A percentile compares a stretch with the other conserved stretches of the same genome.
These are phyloP conservation scores for Jatropha curcas DNA, from an alignment of 345 rosid species.

Conservation along the genomic window DNA sequence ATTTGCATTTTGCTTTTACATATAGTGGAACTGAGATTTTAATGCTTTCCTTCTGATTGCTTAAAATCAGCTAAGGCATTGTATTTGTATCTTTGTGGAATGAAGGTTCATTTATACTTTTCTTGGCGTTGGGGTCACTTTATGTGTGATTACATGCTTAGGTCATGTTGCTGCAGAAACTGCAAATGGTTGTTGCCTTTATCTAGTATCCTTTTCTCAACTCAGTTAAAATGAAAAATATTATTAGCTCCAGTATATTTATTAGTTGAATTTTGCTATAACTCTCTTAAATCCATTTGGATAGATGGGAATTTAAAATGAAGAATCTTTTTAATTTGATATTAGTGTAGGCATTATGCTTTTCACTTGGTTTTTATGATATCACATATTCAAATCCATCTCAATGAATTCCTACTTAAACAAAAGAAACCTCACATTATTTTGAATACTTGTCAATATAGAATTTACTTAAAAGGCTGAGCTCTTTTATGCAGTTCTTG, in stretches of 20 bases:
- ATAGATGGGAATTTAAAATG: neutral
- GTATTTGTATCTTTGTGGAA: slow-evolving; percentile 17
- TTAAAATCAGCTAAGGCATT: slow-evolving; percentile 6
- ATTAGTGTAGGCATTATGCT: neutral
- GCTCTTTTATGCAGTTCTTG: no score
- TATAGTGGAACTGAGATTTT: neutral
- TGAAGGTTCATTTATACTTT: slow-evolving; percentile 80
- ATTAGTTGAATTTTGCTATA: neutral
- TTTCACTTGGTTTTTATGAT: neutral
- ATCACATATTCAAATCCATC: neutral
- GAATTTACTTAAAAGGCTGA: no score
- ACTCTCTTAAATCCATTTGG: neutral
- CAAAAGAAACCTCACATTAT: neutral
- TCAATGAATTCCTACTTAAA: neutral
- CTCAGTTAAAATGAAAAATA: neutral
- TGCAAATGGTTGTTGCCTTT: slow-evolving; percentile 82
- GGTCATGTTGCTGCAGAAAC: slow-evolving; percentile 93
- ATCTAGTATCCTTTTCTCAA: slow-evolving; percentile 52
- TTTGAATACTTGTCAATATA: no score
- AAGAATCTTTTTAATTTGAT: neutral
- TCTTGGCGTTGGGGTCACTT: slow-evolving; percentile 63
- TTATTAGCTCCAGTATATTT: neutral
- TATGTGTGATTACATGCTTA: slow-evolving; percentile 68
- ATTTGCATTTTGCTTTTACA: neutral
- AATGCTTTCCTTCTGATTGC: slow-evolving; percentile 8